phyloP scores from a whole-genome alignment of 1,139 yeast genomes.

The Magnusiomyces suaveolens region DNA sequence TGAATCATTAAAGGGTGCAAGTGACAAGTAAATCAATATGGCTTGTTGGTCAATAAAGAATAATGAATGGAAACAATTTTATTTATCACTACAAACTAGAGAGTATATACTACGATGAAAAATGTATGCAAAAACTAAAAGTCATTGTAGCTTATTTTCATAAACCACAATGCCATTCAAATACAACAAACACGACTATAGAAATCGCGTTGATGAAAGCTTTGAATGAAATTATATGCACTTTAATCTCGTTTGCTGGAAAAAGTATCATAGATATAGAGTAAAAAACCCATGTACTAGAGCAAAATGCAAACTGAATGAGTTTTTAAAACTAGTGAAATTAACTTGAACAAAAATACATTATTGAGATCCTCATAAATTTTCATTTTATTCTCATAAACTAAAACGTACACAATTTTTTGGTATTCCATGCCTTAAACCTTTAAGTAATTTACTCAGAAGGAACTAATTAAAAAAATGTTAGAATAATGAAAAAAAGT shows the following conservation, averaged over 20 bases:
- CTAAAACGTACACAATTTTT: slow-evolving; percentile 4
- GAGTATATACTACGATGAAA: too few species aligned
- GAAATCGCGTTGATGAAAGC: not conserved
- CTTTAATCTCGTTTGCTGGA: slow-evolving; percentile 4
- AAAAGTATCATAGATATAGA: slow-evolving; percentile 3
- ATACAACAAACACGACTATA: not conserved
- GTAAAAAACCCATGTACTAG: slow-evolving; percentile 1
- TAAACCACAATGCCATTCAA: not conserved
- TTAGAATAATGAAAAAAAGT: slow-evolving; percentile 5
- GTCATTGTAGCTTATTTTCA: not conserved
- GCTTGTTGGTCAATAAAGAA: too few species aligned
- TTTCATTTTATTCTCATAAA: slow-evolving; percentile 8
- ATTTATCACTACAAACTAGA: too few species aligned
- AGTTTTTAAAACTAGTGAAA: too few species aligned
- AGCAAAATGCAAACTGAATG: slow-evolving; percentile 4
- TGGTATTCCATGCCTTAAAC: slow-evolving; percentile 18
- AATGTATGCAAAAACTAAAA: not conserved
- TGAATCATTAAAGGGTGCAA: slow-evolving; percentile 21
- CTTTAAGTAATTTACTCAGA: slow-evolving; percentile 17
- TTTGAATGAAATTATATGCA: not conserved
- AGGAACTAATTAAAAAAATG: slow-evolving; percentile 12
- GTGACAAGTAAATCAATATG: slow-evolving; percentile 8
- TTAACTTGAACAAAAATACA: too few species aligned
- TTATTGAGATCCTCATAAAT: not conserved
- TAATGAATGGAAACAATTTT: too few species aligned